Conservation (phyloP, 2,329 filamentous ascomycete species). For the Claviceps maximensis region DNA sequence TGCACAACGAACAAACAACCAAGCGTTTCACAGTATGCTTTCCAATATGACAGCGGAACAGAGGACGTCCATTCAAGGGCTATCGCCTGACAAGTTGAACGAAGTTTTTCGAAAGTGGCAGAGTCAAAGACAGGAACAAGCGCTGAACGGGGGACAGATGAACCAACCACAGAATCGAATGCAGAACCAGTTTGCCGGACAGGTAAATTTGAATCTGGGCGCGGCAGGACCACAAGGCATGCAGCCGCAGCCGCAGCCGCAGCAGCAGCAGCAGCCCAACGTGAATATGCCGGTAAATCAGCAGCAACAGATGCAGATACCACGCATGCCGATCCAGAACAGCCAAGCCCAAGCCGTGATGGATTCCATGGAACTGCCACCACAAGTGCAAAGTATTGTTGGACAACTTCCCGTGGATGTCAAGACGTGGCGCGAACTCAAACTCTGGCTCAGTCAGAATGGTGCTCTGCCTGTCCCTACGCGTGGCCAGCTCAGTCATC, state of each 20-base stretch:
- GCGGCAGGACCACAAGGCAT: conserved; percentile 17
- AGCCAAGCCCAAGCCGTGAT: conserved; percentile 27
- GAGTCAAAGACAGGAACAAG: conserved; percentile 21
- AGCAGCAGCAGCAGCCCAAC: conserved; percentile 6
- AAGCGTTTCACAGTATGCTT: conserved; percentile 29
- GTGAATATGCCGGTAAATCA: conserved; percentile 14
- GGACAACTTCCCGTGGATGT: conserved; percentile 26
- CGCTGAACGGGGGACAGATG: conserved; percentile 19
- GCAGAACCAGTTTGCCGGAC: conserved; percentile 18
- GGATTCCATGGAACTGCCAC: conserved; percentile 35
- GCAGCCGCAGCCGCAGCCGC: conserved; percentile 12
- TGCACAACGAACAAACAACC: conserved; percentile 32
- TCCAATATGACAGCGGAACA: conserved; percentile 33
- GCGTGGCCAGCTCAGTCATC: conserved; percentile 18
- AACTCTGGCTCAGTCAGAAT: conserved; percentile 27
- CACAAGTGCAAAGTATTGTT: conserved; percentile 18
- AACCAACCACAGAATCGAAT: conserved; percentile 16
- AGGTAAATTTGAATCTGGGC: conserved; percentile 19
- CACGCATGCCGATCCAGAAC: conserved; percentile 14
- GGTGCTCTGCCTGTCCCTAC: conserved; percentile 19
- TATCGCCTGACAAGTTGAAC: conserved; percentile 37
- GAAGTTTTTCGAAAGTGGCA: conserved; percentile 40
- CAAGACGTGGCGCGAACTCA: conserved; percentile 37
- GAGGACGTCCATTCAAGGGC: conserved; percentile 26
- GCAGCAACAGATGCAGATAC: conserved; percentile 15